Evolutionary conservation across 352 stramenopile genomes (phyloP).

Genomic region (Pythium volutum): DNA sequence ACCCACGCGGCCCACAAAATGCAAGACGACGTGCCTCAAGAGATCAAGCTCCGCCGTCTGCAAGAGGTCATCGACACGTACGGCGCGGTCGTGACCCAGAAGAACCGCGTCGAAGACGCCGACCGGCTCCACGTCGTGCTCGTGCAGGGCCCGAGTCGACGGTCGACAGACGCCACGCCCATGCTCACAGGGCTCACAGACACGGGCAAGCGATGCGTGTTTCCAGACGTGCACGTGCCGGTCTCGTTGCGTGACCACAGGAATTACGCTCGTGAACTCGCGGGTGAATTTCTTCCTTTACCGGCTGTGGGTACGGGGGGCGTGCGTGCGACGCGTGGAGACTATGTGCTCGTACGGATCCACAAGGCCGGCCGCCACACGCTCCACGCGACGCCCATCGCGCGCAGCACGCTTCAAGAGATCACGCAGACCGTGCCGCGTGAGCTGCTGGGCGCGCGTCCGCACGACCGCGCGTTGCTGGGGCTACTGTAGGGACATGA

Average conservation of each 20-base stretch:
- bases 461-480: slow-evolving; percentile 20
- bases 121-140: slow-evolving; percentile 94
- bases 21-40: slow-evolving; percentile 93
- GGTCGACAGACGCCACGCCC: slow-evolving; percentile 61
- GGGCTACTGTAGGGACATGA: slow-evolving; percentile 14
- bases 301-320: slow-evolving; percentile 27
- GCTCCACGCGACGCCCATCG: slow-evolving; percentile 75
- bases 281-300: slow-evolving; percentile 48
- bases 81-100: slow-evolving; percentile 85
- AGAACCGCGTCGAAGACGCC: slow-evolving; percentile 90
- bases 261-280: slow-evolving; percentile 32
- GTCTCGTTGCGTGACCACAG: slow-evolving; percentile 46
- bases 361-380: slow-evolving; percentile 80
- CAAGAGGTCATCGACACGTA: slow-evolving; percentile 96
- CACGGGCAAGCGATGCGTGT: slow-evolving; percentile 89
- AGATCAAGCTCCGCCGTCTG: slow-evolving; percentile 94
- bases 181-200: slow-evolving; percentile 87
- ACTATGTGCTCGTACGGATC: slow-evolving; percentile 85
- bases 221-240: slow-evolving; percentile 56
- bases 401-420: slow-evolving; percentile 71
- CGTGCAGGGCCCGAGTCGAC: slow-evolving; percentile 92
- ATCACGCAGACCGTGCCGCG: slow-evolving; percentile 44
- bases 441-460: slow-evolving; percentile 56
- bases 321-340: slow-evolving; percentile 52
- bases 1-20: slow-evolving; percentile 95